Base-by-base conservation (phyloP, 805 yeast species). In the Barnettozyma botsteinii region DNA sequence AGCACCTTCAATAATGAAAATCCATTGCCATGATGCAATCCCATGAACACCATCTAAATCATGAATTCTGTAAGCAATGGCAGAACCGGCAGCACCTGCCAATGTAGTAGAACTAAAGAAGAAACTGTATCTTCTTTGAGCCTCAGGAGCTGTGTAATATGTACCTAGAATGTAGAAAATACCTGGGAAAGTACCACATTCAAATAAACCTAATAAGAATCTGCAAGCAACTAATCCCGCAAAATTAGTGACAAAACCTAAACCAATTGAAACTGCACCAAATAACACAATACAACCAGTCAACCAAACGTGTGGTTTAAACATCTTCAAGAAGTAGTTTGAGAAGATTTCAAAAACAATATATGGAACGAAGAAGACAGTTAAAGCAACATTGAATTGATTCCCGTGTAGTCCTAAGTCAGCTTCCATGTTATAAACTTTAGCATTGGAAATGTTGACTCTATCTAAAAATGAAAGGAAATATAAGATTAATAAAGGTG, bases 371-470 rank as follows among this genome's bases (percentile, higher is more conserved):
- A 63, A 75, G 42, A 73, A 66, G 1, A 75, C 67, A 7, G 77
- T 66, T 15, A 70, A 67, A 18, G 70, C 69, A 25, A 61, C 64
- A 22, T 69, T 65, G 51, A 62, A 72, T 47, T 73, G 71, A 33
- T 55, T 56, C 2, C 67, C 66, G 2, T 60, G 57, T 31, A 85
- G 64, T 15, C 67, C 52, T 26, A 85, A 59, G 42, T 78, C 83
- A 1, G 52, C 60, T 17, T 69, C 68, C 66, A 85, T 66, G 11
- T 87, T 87, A 54, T 83, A 84, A 40, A 81, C 73, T 44, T 77
- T 77, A 7, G 95, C 94, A 60, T 85, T 85, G 23, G 89, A 77
- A 46, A 85, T 82, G 58, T 85, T 85, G 43, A 85, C 89, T 59
- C 94, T 70, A 58, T 85, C 94, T 53, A 85, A 63, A 55, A 85